Base-by-base conservation (phyloP, 495 filamentous ascomycete genomes). In the Parmelia sp. region DNA sequence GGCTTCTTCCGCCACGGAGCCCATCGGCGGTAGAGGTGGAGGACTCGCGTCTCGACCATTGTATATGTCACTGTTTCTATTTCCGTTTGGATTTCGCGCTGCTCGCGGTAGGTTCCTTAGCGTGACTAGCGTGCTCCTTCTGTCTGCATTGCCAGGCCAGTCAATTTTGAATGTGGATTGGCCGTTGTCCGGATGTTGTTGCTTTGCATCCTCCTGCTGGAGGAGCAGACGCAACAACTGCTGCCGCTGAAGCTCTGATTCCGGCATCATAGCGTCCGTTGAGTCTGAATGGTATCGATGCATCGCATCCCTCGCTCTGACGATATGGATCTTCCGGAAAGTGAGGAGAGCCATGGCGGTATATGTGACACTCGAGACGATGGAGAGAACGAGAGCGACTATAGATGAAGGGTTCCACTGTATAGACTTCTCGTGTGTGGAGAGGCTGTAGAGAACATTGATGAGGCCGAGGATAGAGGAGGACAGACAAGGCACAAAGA, bases 181-280 rank as follows among this genome's bases (percentile, higher is more conserved):
- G 31, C 49, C 21, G 17, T 66, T 63, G 21, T 59, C 62, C 27
- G 65, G 25, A 45, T 67, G 65, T 25, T 37, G 44, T 35, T 61
- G 44, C 23, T 27, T 63, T 9, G 58, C 59, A 47, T 49, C 51
- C 51, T 62, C 64, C 35, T 66, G 68, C 29, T 67, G 68, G 21
- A 60, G 63, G 5, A 71, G 65, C 11, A 71, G 61, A 8, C 68
- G 65, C 21, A 68, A 49, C 9, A 69, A 51, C 25, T 71, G 70
- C 39, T 69, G 68, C 19, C 68, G 65, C 57, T 71, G 70, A 40
- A 58, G 56, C 49, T 71, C 70, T 49, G 66, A 66, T 64, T 71
- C 70, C 4, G 65, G 65, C 58, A 71, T 60, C 17, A 70, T 66
- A 49, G 53, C 51, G 19, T 65, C 59, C 19, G 62, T 35, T 31